These are phyloP conservation scores for Colletotrichum shisoi DNA, from an alignment of 2,329 filamentous ascomycete species.

Conservation along the genomic window DNA sequence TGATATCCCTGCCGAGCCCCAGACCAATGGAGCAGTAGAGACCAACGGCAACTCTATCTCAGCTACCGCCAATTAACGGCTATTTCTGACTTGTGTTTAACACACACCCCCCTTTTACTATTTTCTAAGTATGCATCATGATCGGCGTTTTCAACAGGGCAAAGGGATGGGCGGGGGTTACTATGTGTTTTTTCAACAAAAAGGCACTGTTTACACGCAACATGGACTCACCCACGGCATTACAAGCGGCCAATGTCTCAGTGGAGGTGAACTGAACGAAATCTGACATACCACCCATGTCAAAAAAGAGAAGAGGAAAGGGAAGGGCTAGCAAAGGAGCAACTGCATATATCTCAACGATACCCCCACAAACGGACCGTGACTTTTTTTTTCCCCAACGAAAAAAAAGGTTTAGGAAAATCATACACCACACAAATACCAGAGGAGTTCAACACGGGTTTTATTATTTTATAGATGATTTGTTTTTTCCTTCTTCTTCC, in stretches of 20 bases:
- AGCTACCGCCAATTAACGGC: constrained; percentile 37
- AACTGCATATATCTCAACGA: constrained; percentile 53
- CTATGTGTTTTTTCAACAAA: constrained; percentile 45
- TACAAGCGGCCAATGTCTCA: constrained; percentile 14
- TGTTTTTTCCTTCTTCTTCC: constrained; percentile 19
- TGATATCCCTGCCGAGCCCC: constrained; percentile 52
- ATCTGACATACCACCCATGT: constrained; percentile 41
- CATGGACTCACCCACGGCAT: constrained; percentile 29
- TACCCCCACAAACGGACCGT: constrained; percentile 47
- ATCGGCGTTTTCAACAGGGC: constrained; percentile 39
- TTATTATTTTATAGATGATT: constrained; percentile 19
- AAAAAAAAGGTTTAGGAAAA: constrained; percentile 28
- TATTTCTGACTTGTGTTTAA: constrained; percentile 40
- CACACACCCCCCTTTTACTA: constrained; percentile 38
- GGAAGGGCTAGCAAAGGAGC: constrained; percentile 37
- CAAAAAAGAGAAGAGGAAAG: constrained; percentile 41
- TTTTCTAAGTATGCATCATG: constrained; percentile 41
- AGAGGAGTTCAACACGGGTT: constrained; percentile 39
- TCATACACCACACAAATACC: constrained; percentile 18
- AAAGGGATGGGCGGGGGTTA: constrained; percentile 40
- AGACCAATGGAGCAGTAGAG: constrained; percentile 40
- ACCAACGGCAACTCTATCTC: constrained; percentile 37
- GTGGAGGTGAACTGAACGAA: not conserved
- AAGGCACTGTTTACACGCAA: constrained; percentile 39
- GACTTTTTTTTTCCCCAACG: constrained; percentile 32